These are phyloP conservation scores for Sphaerulina populicola DNA, from an alignment of 2,329 filamentous ascomycete genomes.

Conservation along the genomic window DNA sequence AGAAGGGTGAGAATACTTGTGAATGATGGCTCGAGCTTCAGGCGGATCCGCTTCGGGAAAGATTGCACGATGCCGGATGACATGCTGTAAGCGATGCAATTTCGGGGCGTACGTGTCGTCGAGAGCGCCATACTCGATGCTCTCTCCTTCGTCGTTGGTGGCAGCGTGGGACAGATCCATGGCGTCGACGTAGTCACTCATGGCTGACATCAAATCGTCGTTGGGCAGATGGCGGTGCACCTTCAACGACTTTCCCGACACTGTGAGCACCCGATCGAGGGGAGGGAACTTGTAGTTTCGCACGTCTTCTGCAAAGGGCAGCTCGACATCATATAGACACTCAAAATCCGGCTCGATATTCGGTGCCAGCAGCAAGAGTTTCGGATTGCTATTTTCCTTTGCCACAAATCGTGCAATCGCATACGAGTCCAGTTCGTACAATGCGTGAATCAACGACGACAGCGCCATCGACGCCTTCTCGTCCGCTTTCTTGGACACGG, in stretches of 20 bases:
- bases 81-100: slow-evolving; percentile 82
- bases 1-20: slow-evolving; percentile 66
- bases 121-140: slow-evolving; percentile 62
- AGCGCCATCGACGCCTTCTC: slow-evolving; percentile 76
- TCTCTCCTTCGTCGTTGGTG: slow-evolving; percentile 62
- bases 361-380: slow-evolving; percentile 70
- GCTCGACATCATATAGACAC: slow-evolving; percentile 77
- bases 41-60: slow-evolving; percentile 59
- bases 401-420: slow-evolving; percentile 76
- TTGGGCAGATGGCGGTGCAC: slow-evolving; percentile 78
- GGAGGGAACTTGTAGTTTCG: slow-evolving; percentile 86
- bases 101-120: slow-evolving; percentile 78
- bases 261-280: slow-evolving; percentile 74
- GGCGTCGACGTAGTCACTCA: slow-evolving; percentile 84
- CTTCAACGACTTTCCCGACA: slow-evolving; percentile 70
- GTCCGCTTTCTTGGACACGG: slow-evolving; percentile 68
- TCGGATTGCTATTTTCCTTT: slow-evolving; percentile 73
- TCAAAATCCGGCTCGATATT: slow-evolving; percentile 70
- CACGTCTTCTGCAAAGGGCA: slow-evolving; percentile 90
- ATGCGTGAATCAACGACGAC: slow-evolving; percentile 79
- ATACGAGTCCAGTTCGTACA: slow-evolving; percentile 76
- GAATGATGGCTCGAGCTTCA: slow-evolving; percentile 55
- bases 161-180: slow-evolving; percentile 76
- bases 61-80: slow-evolving; percentile 72
- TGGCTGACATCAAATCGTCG: slow-evolving; percentile 64